These are phyloP conservation scores for Colletotrichum sp. DNA, from an alignment of 2,329 filamentous ascomycete species.

Conservation along the genomic window DNA sequence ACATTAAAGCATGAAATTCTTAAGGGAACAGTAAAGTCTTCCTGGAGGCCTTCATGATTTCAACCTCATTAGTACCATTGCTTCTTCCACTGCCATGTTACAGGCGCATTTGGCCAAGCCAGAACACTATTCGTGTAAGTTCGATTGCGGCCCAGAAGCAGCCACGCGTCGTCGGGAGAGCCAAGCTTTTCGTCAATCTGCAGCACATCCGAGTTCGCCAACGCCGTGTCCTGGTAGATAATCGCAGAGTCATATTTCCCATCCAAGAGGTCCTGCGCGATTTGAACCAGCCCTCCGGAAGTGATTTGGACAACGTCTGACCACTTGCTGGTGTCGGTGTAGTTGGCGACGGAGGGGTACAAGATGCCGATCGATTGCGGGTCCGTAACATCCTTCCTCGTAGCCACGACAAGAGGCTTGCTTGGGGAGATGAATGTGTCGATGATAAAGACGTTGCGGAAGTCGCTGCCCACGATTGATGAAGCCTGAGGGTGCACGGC, in stretches of 20 bases:
- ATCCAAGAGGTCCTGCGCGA: background rate
- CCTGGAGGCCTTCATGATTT: background rate
- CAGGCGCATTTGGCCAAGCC: background rate
- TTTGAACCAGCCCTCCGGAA: background rate
- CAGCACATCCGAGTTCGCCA: background rate
- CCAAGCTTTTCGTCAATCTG: background rate
- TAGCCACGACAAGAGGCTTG: background rate
- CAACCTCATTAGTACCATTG: background rate
- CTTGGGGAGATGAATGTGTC: background rate
- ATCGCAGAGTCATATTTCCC: background rate
- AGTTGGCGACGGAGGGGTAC: background rate
- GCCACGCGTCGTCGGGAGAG: background rate
- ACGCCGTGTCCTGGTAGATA: background rate
- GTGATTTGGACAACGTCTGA: background rate
- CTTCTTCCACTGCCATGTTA: background rate
- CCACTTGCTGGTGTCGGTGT: background rate
- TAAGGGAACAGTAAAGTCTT: background rate
- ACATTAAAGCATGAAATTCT: background rate
- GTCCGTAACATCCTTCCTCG: background rate
- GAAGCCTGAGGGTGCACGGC: background rate
- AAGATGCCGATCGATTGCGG: background rate
- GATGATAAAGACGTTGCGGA: background rate
- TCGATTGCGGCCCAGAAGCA: background rate
- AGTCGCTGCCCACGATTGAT: background rate
- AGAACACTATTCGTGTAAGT: background rate